Evolutionary conservation across 73 alveolate species (phyloP).

Genomic region (Paramecium octaurelia): DNA sequence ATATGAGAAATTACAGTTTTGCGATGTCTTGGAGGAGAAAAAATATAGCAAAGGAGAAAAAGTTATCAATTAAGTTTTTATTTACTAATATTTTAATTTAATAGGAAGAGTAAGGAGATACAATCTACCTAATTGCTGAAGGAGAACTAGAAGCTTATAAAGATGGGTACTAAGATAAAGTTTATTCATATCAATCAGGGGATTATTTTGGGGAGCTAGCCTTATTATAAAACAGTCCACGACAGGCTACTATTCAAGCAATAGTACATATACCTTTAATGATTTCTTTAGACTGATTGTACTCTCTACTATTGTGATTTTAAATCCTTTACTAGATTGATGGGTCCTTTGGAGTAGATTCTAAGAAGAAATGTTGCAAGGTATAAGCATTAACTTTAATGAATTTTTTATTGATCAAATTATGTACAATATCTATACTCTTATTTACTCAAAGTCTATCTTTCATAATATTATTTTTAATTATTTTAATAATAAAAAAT

Average conservation of each 20-base stretch:
- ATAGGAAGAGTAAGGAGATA: conserved; percentile 78
- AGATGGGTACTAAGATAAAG: conserved; percentile 75
- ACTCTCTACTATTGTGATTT: conserved; percentile 61
- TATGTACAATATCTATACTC: neutral
- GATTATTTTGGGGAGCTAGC: conserved; percentile 98
- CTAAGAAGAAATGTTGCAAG: conserved; percentile 30
- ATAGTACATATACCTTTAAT: neutral
- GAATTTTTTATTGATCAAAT: neutral
- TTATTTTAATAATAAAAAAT: neutral
- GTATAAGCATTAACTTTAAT: neutral
- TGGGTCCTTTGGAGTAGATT: conserved; percentile 72
- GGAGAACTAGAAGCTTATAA: conserved; percentile 71
- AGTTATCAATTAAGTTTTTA: conserved; percentile 13
- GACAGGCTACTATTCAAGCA: conserved; percentile 92
- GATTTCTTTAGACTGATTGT: conserved; percentile 53
- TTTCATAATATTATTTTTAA: neutral
- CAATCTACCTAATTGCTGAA: conserved; percentile 73
- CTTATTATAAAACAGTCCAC: conserved; percentile 83
- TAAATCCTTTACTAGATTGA: conserved; percentile 67
- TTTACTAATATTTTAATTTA: conserved; percentile 40
- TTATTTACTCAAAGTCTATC: neutral
- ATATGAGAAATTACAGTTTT: conserved; percentile 82
- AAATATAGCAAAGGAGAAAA: conserved; percentile 43
- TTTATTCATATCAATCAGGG: conserved; percentile 81
- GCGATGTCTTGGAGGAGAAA: conserved; percentile 74